Evolutionary conservation across 2,329 filamentous ascomycete species (phyloP), one percentile per base, ranked within the genome.

Genomic region (Pestalotiopsis sp.): DNA sequence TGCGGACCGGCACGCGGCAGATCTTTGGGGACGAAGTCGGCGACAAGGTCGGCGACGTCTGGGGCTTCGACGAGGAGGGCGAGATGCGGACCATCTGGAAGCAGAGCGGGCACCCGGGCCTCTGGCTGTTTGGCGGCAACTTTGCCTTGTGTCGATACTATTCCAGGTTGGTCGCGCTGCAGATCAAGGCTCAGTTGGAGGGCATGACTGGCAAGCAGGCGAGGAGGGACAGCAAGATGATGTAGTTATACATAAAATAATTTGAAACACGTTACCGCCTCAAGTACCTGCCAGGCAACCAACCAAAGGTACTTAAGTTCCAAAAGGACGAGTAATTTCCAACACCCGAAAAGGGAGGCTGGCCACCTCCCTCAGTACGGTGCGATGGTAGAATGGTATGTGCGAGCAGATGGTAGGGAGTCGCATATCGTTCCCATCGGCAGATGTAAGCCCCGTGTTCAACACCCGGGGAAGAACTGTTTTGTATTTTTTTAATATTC

Each of bases 61-160:
- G 84, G 82, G 83, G 83, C 49, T 75, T 86, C 65, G 83, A 87
- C 58, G 72, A 76, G 0, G 85, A 87, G 70, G 86, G 86, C 1
- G 86, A 92, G 79, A 80, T 87, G 72, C 81, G 86, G 7, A 84
- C 78, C 49, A 86, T 87, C 70, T 92, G 89, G 88, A 85, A 86
- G 68, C 81, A 81, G 20, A 90, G 84, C 25, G 89, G 89, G 0
- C 89, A 91, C 67, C 87, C 87, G 0, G 88, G 89, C 0, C 89
- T 92, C 69, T 92, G 89, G 90, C 88, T 88, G 71, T 88, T 90
- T 71, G 89, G 89, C 0, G 90, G 90, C 1, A 92, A 91, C 70
- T 74, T 92, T 49, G 89, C 88, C 0, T 77, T 91, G 65, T 90
- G 88, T 68, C 82, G 90, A 17, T 88, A 88, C 58, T 91, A 84